A percentile compares a stretch with the other conserved stretches of the same genome.
Conservation (phyloP, 2,329 filamentous ascomycete genomes). For the Cladosporium cucumerinum region DNA sequence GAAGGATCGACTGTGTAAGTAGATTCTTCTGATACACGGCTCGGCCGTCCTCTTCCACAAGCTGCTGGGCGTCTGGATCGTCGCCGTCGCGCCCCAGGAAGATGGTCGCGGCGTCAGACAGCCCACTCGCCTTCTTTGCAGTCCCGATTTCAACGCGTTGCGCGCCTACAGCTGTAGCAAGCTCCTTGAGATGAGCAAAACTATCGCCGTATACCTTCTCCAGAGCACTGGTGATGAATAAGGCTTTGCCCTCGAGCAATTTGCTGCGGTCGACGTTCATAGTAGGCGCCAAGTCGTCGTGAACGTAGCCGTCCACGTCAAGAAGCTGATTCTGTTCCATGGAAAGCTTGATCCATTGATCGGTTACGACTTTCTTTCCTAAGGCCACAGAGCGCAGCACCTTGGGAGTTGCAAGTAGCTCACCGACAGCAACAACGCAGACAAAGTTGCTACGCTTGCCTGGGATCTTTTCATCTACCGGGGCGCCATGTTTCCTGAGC, state of each 20-base stretch:
- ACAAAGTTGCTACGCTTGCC: constrained; percentile 30
- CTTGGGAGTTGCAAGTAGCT: constrained; percentile 44
- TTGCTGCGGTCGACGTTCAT: constrained; percentile 38
- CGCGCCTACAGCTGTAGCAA: constrained; percentile 41
- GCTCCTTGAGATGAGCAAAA: constrained; percentile 39
- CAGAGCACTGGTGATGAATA: constrained; percentile 48
- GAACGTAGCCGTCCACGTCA: constrained; percentile 35
- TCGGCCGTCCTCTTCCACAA: constrained; percentile 36
- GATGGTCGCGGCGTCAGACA: constrained; percentile 26
- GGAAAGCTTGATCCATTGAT: constrained; percentile 45
- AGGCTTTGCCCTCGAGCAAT: constrained; percentile 48
- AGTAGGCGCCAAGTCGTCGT: constrained; percentile 22
- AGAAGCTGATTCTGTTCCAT: constrained; percentile 37
- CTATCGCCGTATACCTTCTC: constrained; percentile 35
- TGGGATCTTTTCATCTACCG: constrained; percentile 32
- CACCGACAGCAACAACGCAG: constrained; percentile 38
- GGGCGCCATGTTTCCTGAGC: constrained; percentile 34
- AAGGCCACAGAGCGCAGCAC: constrained; percentile 43
- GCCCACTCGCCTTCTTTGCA: constrained; percentile 17
- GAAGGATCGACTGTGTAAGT: constrained; percentile 42
- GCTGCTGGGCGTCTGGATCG: constrained; percentile 36
- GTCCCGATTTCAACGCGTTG: constrained; percentile 26
- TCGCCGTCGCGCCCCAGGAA: constrained; percentile 38
- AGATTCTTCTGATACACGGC: constrained; percentile 44
- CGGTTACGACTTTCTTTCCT: constrained; percentile 46